Conservation (phyloP, 2,329 filamentous ascomycete genomes). For the Claviceps paspali region DNA sequence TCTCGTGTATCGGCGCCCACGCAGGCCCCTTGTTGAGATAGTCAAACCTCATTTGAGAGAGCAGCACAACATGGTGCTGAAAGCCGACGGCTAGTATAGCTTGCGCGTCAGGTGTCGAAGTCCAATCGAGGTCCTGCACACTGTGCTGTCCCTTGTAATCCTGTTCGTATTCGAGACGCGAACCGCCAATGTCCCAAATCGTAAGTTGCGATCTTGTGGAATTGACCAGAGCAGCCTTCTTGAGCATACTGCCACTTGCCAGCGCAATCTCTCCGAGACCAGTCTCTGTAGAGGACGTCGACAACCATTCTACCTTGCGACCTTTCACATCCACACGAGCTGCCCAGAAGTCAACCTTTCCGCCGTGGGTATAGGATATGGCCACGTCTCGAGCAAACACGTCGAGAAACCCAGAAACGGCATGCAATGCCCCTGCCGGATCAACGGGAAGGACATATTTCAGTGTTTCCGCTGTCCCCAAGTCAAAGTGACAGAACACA, state of each 20-base stretch:
- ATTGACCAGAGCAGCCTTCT: slow-evolving; percentile 76
- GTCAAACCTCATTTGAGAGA: slow-evolving; percentile 81
- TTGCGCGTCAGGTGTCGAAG: slow-evolving; percentile 75
- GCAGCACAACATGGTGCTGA: slow-evolving; percentile 64
- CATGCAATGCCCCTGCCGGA: slow-evolving; percentile 59
- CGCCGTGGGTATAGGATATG: slow-evolving; percentile 65
- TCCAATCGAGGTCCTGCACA: slow-evolving; percentile 86
- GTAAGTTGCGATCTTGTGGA: slow-evolving; percentile 57
- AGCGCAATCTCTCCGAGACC: slow-evolving; percentile 57
- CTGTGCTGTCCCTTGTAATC: slow-evolving; percentile 56
- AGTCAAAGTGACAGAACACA: slow-evolving; percentile 57
- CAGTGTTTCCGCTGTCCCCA: slow-evolving; percentile 43
- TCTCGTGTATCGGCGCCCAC: slow-evolving; percentile 73
- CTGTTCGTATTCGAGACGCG: slow-evolving; percentile 67
- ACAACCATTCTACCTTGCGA: slow-evolving; percentile 61
- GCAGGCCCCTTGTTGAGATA: slow-evolving; percentile 81
- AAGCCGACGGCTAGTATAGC: slow-evolving; percentile 89
- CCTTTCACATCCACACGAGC: slow-evolving; percentile 50
- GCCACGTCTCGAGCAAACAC: slow-evolving; percentile 76
- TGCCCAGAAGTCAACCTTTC: slow-evolving; percentile 72
- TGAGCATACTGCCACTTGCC: slow-evolving; percentile 71
- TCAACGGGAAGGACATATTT: slow-evolving; percentile 68
- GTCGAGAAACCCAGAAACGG: slow-evolving; percentile 66
- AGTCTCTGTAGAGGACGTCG: slow-evolving; percentile 70
- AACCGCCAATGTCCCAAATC: slow-evolving; percentile 79